phyloP scores from a whole-genome alignment of 164 flowering plant genomes.

The Piper betle region DNA sequence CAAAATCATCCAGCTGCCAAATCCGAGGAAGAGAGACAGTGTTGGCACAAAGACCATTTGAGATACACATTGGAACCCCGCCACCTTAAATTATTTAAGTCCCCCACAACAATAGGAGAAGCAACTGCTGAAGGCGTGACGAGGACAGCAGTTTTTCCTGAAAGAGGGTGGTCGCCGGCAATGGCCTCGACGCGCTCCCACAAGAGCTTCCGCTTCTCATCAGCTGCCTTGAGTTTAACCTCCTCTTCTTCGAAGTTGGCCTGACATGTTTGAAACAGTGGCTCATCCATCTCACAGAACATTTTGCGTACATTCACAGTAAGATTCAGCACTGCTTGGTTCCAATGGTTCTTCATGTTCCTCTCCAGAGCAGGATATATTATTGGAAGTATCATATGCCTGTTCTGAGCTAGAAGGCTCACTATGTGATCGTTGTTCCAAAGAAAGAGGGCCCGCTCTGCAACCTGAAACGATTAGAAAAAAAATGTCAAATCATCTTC shows the following conservation, averaged over 20 bases:
- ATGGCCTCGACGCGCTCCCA: conserved; percentile 65
- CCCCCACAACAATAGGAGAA: conserved; percentile 5
- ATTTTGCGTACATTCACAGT: conserved; percentile 67
- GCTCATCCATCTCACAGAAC: conserved; percentile 78
- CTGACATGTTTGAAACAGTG: conserved; percentile 38
- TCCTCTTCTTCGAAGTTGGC: conserved; percentile 44
- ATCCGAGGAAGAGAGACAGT: not conserved
- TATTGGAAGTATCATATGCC: conserved; percentile 61
- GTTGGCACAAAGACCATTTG: not conserved
- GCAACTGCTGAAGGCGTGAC: conserved; percentile 27
- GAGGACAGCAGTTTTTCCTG: conserved; percentile 63
- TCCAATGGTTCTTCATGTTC: conserved; percentile 76
- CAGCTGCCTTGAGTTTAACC: conserved; percentile 19
- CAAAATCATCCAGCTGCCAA: not conserved
- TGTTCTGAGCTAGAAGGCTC: conserved; percentile 64
- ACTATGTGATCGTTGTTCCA: conserved; percentile 92
- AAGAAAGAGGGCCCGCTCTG: conserved; percentile 84
- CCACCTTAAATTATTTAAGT: conserved; percentile 2
- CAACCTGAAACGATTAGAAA: conserved; percentile 42
- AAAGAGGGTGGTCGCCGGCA: conserved; percentile 49
- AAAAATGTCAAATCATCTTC: not conserved
- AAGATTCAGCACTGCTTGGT: conserved; percentile 73
- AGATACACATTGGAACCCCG: not conserved
- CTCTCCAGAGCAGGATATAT: conserved; percentile 66
- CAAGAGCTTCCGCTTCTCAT: conserved; percentile 38